phyloP scores from a whole-genome alignment of 306 rosid genomes.

The Citrullus colocynthis region DNA sequence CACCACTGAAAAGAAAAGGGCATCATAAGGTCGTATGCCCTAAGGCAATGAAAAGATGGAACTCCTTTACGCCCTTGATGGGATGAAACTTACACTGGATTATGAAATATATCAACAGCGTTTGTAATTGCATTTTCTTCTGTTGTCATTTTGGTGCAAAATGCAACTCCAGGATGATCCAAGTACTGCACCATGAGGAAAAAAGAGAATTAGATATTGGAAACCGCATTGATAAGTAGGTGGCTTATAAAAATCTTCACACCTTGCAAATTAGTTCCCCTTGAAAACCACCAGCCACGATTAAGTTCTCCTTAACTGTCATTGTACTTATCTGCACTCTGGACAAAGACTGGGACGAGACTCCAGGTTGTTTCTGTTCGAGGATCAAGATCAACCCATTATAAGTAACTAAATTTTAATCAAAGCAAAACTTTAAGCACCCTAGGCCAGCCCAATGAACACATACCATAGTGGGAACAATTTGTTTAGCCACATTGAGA shows the following conservation, averaged over 20 bases:
- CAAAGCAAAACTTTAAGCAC: neutral
- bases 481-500: conserved; percentile 59
- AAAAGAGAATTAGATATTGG: neutral
- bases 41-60: neutral
- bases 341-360: conserved; percentile 44
- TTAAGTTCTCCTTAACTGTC: conserved; percentile 71
- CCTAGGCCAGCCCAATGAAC: neutral
- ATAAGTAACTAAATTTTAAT: neutral
- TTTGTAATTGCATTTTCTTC: conserved; percentile 85
- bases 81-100: conserved; percentile 32
- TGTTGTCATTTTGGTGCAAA: conserved; percentile 64
- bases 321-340: conserved; percentile 93
- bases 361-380: conserved; percentile 41
- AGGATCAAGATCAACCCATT: neutral
- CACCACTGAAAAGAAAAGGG: conserved; percentile 46
- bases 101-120: conserved; percentile 62
- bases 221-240: neutral
- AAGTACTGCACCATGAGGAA: conserved; percentile 35
- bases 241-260: neutral
- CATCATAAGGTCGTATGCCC: neutral
- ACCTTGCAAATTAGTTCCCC: conserved; percentile 99
- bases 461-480: conserved; percentile 59
- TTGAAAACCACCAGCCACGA: conserved; percentile 86
- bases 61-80: neutral
- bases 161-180: conserved; percentile 57